These are phyloP conservation scores for Alternaria longipes DNA, from an alignment of 2,329 filamentous ascomycete species.

Conservation along the genomic window DNA sequence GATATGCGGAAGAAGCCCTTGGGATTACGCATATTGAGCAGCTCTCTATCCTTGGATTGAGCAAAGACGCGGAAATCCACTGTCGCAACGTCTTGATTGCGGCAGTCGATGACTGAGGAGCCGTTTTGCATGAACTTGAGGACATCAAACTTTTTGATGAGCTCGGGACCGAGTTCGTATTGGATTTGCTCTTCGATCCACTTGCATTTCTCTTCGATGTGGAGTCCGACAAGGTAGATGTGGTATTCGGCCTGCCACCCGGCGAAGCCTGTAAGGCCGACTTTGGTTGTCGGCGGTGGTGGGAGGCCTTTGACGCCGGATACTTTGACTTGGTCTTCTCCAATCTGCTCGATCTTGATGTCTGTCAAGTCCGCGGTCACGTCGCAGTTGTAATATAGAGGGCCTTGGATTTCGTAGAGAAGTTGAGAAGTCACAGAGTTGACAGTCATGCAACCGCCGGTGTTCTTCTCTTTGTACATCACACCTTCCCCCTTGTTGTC, in stretches of 20 bases:
- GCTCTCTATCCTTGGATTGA: conserved; percentile 56
- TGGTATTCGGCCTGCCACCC: conserved; percentile 60
- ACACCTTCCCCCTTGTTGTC: conserved; percentile 28
- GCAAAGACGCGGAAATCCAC: conserved; percentile 59
- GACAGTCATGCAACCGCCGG: conserved; percentile 47
- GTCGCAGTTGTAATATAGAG: conserved; percentile 61
- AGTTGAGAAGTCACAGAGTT: conserved; percentile 63
- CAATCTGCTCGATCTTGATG: conserved; percentile 51
- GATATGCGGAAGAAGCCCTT: conserved; percentile 53
- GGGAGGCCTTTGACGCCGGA: conserved; percentile 53
- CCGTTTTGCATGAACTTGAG: conserved; percentile 55
- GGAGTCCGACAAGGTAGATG: conserved; percentile 57
- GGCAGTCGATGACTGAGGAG: conserved; percentile 49
- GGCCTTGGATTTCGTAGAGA: conserved; percentile 53
- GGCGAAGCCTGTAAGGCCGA: conserved; percentile 57
- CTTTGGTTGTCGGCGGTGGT: conserved; percentile 60
- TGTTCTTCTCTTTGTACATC: conserved; percentile 45
- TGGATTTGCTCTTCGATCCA: conserved; percentile 54
- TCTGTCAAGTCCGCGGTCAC: conserved; percentile 33
- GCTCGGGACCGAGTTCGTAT: conserved; percentile 50
- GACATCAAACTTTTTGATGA: conserved; percentile 45
- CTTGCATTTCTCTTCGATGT: conserved; percentile 56
- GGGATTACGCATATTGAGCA: conserved; percentile 52
- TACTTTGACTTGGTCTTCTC: conserved; percentile 54
- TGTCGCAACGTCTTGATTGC: conserved; percentile 59